phyloP scores from a whole-genome alignment of 1,139 yeast species.

The Hanseniaspora uvarum region DNA sequence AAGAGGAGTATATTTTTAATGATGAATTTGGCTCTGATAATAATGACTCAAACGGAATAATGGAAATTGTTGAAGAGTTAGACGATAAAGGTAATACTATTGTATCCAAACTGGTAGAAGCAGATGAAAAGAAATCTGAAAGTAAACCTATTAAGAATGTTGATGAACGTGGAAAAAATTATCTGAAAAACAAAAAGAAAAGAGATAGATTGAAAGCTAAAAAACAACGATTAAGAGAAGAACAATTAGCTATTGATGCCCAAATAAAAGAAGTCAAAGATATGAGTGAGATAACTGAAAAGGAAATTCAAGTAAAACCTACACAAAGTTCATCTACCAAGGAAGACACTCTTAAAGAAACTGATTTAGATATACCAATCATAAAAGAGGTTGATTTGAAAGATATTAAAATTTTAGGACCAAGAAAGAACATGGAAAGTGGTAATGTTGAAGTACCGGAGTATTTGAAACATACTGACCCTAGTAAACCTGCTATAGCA shows the following conservation, averaged over 20 bases:
- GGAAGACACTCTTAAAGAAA: slow-evolving; percentile 8
- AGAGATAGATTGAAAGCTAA: slow-evolving; percentile 10
- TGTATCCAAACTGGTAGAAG: slow-evolving; percentile 34
- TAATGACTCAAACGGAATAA: slow-evolving; percentile 27
- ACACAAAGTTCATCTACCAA: background rate
- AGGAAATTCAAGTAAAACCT: slow-evolving; percentile 17
- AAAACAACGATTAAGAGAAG: slow-evolving; percentile 7
- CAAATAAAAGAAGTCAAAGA: slow-evolving; percentile 6
- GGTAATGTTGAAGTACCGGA: slow-evolving; percentile 14
- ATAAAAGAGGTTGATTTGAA: slow-evolving; percentile 19
- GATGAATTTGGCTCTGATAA: slow-evolving; percentile 4
- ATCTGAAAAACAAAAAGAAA: slow-evolving; percentile 15
- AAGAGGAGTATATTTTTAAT: slow-evolving; percentile 14
- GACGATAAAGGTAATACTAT: slow-evolving; percentile 70
- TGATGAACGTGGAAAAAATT: slow-evolving; percentile 19
- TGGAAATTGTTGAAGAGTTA: slow-evolving; percentile 77
- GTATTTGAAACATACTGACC: slow-evolving; percentile 14
- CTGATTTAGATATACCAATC: slow-evolving; percentile 1
- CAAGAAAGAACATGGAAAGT: slow-evolving; percentile 1
- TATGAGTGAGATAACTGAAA: slow-evolving; percentile 18
- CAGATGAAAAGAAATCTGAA: slow-evolving; percentile 20
- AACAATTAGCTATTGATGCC: slow-evolving; percentile 1
- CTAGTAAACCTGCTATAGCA: slow-evolving; percentile 34
- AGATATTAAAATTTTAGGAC: slow-evolving; percentile 16
- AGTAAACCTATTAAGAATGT: slow-evolving; percentile 17